A percentile compares a stretch with the other conserved stretches of the same genome.
These are phyloP conservation scores for Ephemerocybe angulata DNA, from an alignment of 768 basidiomycete species.

Conservation along the genomic window DNA sequence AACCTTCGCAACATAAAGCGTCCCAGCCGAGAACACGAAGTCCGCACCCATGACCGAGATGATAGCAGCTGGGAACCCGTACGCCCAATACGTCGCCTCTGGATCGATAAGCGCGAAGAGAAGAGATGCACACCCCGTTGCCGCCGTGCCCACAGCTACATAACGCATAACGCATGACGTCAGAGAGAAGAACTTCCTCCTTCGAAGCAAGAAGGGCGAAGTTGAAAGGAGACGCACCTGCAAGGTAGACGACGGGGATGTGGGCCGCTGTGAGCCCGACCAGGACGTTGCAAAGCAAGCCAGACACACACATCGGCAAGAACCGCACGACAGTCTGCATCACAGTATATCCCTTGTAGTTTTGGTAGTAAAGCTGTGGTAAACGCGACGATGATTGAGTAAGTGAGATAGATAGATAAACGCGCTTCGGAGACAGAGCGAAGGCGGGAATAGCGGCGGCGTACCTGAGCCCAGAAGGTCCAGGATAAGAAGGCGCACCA, in stretches of 20 bases:
- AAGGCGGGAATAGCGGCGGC: slow-evolving; percentile 1
- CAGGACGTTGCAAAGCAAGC: slow-evolving; percentile 59
- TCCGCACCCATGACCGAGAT: slow-evolving; percentile 72
- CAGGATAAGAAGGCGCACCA: slow-evolving; percentile 58
- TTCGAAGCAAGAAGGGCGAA: background rate
- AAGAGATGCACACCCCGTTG: slow-evolving; percentile 56
- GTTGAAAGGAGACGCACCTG: slow-evolving; percentile 39
- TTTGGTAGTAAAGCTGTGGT: slow-evolving; percentile 66
- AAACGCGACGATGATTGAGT: too few relatives aligned
- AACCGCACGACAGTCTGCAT: slow-evolving; percentile 62
- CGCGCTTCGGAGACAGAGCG: too few relatives aligned
- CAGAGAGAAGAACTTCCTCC: background rate
- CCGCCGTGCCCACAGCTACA: slow-evolving; percentile 47
- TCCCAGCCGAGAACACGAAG: slow-evolving; percentile 71
- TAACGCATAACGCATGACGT: too few relatives aligned
- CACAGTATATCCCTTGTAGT: slow-evolving; percentile 51
- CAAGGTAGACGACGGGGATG: slow-evolving; percentile 52
- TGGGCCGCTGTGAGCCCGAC: slow-evolving; percentile 57
- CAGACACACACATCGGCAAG: slow-evolving; percentile 68
- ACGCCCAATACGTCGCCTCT: slow-evolving; percentile 64
- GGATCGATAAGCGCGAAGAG: slow-evolving; percentile 68
- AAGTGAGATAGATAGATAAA: too few relatives aligned
- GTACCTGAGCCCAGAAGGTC: slow-evolving; percentile 35
- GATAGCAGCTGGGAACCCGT: slow-evolving; percentile 65
- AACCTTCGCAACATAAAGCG: slow-evolving; percentile 70